phyloP scores from a whole-genome alignment of 768 basidiomycete species.

The Russula dissimulans region DNA sequence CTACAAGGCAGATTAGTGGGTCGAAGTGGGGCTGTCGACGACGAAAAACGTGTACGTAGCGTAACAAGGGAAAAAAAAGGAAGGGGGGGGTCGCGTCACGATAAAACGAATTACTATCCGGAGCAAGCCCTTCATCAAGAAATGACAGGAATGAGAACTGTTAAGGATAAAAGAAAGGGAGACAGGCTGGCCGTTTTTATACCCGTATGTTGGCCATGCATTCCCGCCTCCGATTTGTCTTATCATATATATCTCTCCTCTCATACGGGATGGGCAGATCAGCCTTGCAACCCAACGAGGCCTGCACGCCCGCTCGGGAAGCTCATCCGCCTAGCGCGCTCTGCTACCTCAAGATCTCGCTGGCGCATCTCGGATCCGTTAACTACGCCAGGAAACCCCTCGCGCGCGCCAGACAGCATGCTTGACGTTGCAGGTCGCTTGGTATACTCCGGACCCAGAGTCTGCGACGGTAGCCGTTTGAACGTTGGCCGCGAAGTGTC shows the following conservation, averaged over 20 bases:
- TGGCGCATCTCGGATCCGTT: not conserved
- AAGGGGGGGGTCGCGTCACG: not conserved
- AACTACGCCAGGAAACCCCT: not conserved
- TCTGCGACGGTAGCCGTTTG: constrained; percentile 66
- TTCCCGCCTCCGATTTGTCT: not conserved
- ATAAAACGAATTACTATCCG: not conserved
- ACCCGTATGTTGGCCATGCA: not conserved
- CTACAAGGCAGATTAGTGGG: not conserved
- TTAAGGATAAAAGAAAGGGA: not conserved
- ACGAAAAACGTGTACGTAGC: not conserved
- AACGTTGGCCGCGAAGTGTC: constrained; percentile 46
- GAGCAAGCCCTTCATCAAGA: constrained; percentile 1
- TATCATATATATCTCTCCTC: not conserved
- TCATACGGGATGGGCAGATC: not conserved
- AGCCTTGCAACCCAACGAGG: constrained; percentile 3
- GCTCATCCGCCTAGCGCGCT: constrained; percentile 20
- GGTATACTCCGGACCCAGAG: constrained; percentile 48
- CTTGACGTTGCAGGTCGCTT: constrained; percentile 33
- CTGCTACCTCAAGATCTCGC: not conserved
- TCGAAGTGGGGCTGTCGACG: not conserved
- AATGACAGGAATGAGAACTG: not conserved
- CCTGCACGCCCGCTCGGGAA: constrained; percentile 12
- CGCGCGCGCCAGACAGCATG: not conserved
- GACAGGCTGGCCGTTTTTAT: not conserved
- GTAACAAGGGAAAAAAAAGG: not conserved